Evolutionary conservation across 2,329 filamentous ascomycete genomes (phyloP).

Genomic region (Pyricularia sp.): DNA sequence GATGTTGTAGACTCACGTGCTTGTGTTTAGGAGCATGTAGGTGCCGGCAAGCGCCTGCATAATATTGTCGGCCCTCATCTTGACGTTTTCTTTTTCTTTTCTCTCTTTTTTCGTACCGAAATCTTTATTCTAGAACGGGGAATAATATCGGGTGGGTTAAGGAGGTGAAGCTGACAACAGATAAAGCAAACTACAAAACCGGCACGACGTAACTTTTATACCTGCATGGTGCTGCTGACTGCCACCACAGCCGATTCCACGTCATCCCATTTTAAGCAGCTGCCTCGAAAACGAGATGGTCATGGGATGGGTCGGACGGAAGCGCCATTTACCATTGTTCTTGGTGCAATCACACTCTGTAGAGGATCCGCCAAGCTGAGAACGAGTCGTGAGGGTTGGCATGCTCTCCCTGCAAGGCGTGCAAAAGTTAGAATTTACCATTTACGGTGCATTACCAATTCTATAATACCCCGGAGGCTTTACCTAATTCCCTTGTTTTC

Average conservation of each 20-base stretch:
- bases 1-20: not conserved
- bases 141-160: not conserved
- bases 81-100: not conserved
- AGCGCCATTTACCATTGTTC: not conserved
- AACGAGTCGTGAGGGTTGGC: not conserved
- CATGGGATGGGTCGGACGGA: not conserved
- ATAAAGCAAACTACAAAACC: not conserved
- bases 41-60: not conserved
- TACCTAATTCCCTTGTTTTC: not conserved
- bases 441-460: not conserved
- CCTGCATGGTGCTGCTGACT: not conserved
- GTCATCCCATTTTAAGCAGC: not conserved
- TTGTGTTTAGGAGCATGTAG: constrained; percentile 4
- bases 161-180: not conserved
- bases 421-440: not conserved
- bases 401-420: not conserved
- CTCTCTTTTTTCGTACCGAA: no score
- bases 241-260: not conserved
- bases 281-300: not conserved
- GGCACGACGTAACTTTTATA: not conserved
- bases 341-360: not conserved
- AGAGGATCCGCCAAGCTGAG: not conserved
- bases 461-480: not conserved
- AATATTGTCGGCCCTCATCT: not conserved
- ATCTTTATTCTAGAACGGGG: not conserved